Evolutionary conservation across 768 basidiomycete species (phyloP).

Genomic region (Termitomyces sp.): DNA sequence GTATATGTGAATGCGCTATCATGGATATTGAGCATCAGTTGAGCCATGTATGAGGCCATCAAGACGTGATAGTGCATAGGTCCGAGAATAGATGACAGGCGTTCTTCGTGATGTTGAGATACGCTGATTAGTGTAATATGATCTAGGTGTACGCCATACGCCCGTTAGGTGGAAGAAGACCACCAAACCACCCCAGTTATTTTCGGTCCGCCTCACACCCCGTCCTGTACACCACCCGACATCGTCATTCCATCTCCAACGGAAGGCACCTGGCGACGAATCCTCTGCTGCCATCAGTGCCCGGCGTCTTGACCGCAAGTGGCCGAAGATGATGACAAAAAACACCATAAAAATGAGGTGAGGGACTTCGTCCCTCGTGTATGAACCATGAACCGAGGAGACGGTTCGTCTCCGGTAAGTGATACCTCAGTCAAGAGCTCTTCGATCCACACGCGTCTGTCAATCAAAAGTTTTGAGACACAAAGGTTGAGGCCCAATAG

Average conservation of each 20-base stretch:
- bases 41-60: no score
- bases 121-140: no score
- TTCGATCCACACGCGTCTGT: slow-evolving; percentile 1
- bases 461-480: not conserved
- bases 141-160: not conserved
- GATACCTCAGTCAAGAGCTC: not conserved
- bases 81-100: no score
- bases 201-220: not conserved
- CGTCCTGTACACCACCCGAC: not conserved
- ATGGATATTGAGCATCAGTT: no score
- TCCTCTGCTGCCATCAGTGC: not conserved
- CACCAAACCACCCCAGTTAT: not conserved
- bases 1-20: no score
- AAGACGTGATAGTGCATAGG: no score
- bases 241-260: slow-evolving; percentile 4
- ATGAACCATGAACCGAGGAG: not conserved
- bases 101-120: no score
- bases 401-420: not conserved
- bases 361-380: not conserved
- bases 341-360: not conserved
- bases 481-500: not conserved
- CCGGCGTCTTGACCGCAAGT: not conserved
- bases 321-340: slow-evolving; percentile 1
- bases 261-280: not conserved
- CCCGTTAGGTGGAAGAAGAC: not conserved